phyloP scores from a whole-genome alignment of 768 basidiomycete genomes.

The Mycena albidolilacea region DNA sequence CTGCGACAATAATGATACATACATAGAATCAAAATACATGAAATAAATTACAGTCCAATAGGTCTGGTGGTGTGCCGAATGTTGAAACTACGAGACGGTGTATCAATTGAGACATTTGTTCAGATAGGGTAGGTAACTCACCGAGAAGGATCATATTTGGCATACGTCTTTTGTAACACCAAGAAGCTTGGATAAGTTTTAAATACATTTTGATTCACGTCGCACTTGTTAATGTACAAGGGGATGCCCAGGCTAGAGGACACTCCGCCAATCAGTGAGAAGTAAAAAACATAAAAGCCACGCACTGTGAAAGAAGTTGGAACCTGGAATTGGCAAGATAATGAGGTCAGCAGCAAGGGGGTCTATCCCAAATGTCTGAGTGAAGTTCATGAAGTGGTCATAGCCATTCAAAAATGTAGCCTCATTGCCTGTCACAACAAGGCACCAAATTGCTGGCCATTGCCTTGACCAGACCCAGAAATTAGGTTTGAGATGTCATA shows the following conservation, averaged over 20 bases:
- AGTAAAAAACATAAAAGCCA: too few relatives aligned
- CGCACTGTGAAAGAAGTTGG: constrained; percentile 45
- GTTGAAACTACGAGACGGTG: constrained; percentile 22
- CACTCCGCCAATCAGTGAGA: background rate
- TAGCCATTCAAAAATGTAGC: constrained; percentile 49
- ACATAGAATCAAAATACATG: too few relatives aligned
- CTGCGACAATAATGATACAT: too few relatives aligned
- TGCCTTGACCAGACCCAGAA: constrained; percentile 45
- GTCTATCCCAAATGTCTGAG: constrained; percentile 40
- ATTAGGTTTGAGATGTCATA: constrained; percentile 50
- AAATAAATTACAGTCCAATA: constrained; percentile 17
- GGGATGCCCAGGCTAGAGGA: constrained; percentile 15
- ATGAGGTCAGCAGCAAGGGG: constrained; percentile 47
- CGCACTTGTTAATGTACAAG: constrained; percentile 54
- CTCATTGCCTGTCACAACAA: constrained; percentile 50
- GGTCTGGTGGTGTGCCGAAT: constrained; percentile 24
- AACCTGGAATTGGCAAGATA: constrained; percentile 52
- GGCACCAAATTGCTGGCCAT: constrained; percentile 53
- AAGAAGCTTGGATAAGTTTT: constrained; percentile 55
- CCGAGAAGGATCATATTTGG: constrained; percentile 63
- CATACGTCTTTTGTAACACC: constrained; percentile 54
- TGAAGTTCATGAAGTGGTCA: constrained; percentile 48
- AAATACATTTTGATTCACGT: constrained; percentile 55
- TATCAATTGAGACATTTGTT: constrained; percentile 15
- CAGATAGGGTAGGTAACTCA: constrained; percentile 30